Evolutionary conservation across 306 rosid species (phyloP).

Genomic region (Cicer judaicum): DNA sequence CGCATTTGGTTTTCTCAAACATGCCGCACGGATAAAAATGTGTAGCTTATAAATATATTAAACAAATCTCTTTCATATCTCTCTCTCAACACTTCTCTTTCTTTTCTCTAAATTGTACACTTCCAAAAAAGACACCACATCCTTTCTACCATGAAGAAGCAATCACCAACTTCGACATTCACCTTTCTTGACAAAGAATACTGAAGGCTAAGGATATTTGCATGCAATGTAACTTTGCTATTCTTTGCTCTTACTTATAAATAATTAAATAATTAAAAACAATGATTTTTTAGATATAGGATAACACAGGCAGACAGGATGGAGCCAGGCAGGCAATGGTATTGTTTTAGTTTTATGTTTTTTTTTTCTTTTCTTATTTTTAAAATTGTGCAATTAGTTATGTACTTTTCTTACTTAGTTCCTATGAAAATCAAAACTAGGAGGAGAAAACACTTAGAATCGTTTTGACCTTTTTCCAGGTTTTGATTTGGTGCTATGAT

Average conservation of each 20-base stretch:
- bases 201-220: not conserved
- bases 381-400: not conserved
- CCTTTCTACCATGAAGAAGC: not conserved
- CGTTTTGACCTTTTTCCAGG: not conserved
- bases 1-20: constrained; percentile 1
- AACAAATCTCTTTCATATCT: not conserved
- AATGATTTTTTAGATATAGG: not conserved
- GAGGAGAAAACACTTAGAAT: not conserved
- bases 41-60: not conserved
- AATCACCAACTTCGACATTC: not conserved
- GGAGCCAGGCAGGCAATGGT: constrained; percentile 12
- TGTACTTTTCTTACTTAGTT: not conserved
- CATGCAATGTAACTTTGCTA: not conserved
- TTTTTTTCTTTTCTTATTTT: not conserved
- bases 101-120: not conserved
- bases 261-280: not conserved
- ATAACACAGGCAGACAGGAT: constrained; percentile 8
- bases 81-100: not conserved
- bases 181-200: not conserved
- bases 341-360: constrained; percentile 3
- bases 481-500: not conserved
- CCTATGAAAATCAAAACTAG: not conserved
- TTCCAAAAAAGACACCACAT: not conserved
- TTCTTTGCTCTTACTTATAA: not conserved
- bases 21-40: not conserved